Percentiles rank a stretch among this genome's conserved stretches.
Conservation (phyloP, 2,329 filamentous ascomycete genomes). For the Fulvia fulva region DNA sequence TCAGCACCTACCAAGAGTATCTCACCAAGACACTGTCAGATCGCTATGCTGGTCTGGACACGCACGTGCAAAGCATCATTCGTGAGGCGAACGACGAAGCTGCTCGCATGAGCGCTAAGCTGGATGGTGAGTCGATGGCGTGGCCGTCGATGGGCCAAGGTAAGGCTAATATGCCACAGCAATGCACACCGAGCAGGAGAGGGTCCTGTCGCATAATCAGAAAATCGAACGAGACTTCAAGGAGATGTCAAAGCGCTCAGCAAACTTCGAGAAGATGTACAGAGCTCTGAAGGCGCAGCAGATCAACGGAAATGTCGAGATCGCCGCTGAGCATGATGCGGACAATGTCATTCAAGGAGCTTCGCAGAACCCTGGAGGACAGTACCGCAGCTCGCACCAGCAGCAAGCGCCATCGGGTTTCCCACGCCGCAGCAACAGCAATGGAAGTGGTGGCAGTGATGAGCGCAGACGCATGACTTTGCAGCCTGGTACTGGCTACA, state of each 20-base stretch:
- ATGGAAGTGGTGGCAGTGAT: constrained; percentile 20
- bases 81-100: constrained; percentile 73
- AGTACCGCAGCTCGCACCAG: constrained; percentile 3
- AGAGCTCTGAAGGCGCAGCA: constrained; percentile 54
- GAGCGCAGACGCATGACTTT: constrained; percentile 6
- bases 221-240: constrained; percentile 8
- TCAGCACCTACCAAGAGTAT: constrained; percentile 72
- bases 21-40: constrained; percentile 67
- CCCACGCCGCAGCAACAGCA: constrained; percentile 9
- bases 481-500: not conserved
- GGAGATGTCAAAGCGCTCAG: constrained; percentile 8
- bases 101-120: constrained; percentile 58
- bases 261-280: constrained; percentile 35
- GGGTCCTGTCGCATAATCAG: constrained; percentile 5
- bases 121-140: constrained; percentile 50
- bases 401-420: not conserved
- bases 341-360: constrained; percentile 41
- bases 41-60: constrained; percentile 62
- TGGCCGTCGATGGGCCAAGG: not conserved
- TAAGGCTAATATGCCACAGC: constrained; percentile 4
- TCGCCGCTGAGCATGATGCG: constrained; percentile 52
- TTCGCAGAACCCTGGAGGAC: constrained; percentile 1
- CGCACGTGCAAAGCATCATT: constrained; percentile 68
- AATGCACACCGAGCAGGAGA: constrained; percentile 8
- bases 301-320: constrained; percentile 51